Evolutionary conservation across 2,329 filamentous ascomycete species (phyloP), one percentile per base, ranked within the genome.

Genomic region (Aureobasidium pullulans): DNA sequence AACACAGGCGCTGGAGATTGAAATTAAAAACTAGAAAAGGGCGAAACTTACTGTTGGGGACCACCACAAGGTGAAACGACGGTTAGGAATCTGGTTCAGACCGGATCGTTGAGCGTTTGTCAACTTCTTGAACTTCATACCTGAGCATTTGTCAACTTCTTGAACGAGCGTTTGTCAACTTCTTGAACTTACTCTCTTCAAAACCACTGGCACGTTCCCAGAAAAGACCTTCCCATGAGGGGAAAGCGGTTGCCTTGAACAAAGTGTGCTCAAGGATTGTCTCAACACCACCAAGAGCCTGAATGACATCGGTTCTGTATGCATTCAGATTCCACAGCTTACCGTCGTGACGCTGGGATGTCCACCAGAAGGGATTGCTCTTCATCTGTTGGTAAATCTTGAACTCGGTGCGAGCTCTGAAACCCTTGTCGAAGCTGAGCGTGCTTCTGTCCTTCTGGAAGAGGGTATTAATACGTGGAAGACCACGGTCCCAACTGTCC

Each of bases 281-380:
- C 73, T 99, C 94, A 7, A 99, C 94, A 85, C 92, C 92, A 70
- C 93, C 93, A 49, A 96, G 77, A 0, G 93, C 92, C 72, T 97
- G 94, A 61, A 99, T 99, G 9, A 96, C 91, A 76, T 99, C 94
- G 6, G 94, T 96, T 63, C 94, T 81, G 75, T 97, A 96, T 1
- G 90, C 89, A 65, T 97, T 97, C 57, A 99, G 74, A 64, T 96
- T 96, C 94, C 94, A 99, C 4, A 99, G 75, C 70, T 97, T 97
- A 70, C 94, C 94, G 68, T 99, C 94, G 69, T 99, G 95, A 40
- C 94, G 82, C 73, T 97, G 93, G 68, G 89, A 96, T 4, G 94
- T 99, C 94, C 94, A 99, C 91, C 92, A 96, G 80, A 97, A 97
- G 0, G 94, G 94, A 71, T 97, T 96, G 75, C 88, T 95, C 84